Base-by-base conservation (phyloP, 164 flowering plant species). In the Umbellularia californica region DNA sequence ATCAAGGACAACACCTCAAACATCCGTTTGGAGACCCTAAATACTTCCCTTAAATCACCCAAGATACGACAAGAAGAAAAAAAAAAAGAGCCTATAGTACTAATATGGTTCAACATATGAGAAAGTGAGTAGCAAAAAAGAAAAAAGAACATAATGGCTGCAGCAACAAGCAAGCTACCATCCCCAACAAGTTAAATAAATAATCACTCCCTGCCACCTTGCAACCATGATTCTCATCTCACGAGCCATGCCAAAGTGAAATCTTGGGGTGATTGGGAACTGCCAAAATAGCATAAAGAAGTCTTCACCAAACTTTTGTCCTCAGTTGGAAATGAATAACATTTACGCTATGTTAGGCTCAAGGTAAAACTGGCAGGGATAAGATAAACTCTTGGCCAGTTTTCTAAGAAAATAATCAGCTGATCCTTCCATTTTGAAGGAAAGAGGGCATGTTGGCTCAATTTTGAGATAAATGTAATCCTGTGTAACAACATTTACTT, bases 171-270 rank as follows among this genome's bases (percentile, higher is more conserved):
- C 19, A 22, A 33, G 58, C 75, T 64, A 74, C 79, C 68, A 28
- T 22, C 13, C 67, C 14, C 67, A 64, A 64, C 28, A 35, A 67
- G 52, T 51, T 5, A 25, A 20, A n/a, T 64, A 47, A 35, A 69
- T 55, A 17, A 52, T 30, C 51, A 41, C 35, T 58, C 19, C 20
- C 33, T 70, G 60, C 52, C 28, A 65, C 51, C 51, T 66, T 72
- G 74, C 72, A 62, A 64, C 77, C 70, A 66, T 55, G 60, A 20
- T 55, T 15, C 60, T 55, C 60, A 20, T 20, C n/a, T 55, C 60
- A 55, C 5, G 60, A 14, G 60, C 7, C 60, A 55, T 17, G n/a
- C 17, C 60, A 12, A 0, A 5, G 60, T 55, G 60, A 55, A 55
- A 17, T 15, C 60, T 55, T 13, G 19, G 58, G 17, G 19, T 52